Evolutionary conservation across 352 stramenopile species (phyloP).

Genomic region (Phytophthora pini): DNA sequence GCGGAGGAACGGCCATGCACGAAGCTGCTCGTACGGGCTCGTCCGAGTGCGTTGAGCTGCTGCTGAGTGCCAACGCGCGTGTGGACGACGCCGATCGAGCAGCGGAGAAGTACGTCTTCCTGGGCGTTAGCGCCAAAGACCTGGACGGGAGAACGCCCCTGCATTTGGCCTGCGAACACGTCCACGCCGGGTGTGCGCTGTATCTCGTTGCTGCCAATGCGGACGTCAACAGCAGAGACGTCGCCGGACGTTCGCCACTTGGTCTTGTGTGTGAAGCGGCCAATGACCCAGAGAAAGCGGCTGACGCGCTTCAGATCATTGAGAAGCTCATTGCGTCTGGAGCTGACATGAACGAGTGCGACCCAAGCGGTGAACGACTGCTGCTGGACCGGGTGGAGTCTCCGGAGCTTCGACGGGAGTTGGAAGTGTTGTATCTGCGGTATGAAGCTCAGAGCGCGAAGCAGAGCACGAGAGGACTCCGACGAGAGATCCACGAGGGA

Average conservation of each 20-base stretch:
- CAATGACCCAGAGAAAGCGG: slow-evolving; percentile 43
- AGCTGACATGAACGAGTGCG: slow-evolving; percentile 34
- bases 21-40: slow-evolving; percentile 52
- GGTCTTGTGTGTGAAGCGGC: slow-evolving; percentile 54
- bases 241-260: slow-evolving; percentile 39
- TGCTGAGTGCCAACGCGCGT: slow-evolving; percentile 63
- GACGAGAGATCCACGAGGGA: slow-evolving; percentile 3
- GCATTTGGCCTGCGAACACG: slow-evolving; percentile 52
- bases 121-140: slow-evolving; percentile 56
- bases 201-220: slow-evolving; percentile 73
- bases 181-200: slow-evolving; percentile 52
- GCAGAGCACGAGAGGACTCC: slow-evolving; percentile 19
- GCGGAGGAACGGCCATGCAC: slow-evolving; percentile 62
- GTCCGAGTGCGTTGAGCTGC: slow-evolving; percentile 60
- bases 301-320: slow-evolving; percentile 48
- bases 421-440: slow-evolving; percentile 67
- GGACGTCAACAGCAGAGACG: slow-evolving; percentile 44
- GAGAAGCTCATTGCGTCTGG: slow-evolving; percentile 55
- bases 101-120: slow-evolving; percentile 50
- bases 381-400: slow-evolving; percentile 61
- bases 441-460: slow-evolving; percentile 30
- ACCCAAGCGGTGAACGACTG: slow-evolving; percentile 11
- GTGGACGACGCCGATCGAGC: slow-evolving; percentile 24
- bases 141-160: slow-evolving; percentile 63
- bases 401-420: slow-evolving; percentile 51